Conservation (phyloP, 495 filamentous ascomycete genomes). For the Hypoxylon lienhwacheense region DNA sequence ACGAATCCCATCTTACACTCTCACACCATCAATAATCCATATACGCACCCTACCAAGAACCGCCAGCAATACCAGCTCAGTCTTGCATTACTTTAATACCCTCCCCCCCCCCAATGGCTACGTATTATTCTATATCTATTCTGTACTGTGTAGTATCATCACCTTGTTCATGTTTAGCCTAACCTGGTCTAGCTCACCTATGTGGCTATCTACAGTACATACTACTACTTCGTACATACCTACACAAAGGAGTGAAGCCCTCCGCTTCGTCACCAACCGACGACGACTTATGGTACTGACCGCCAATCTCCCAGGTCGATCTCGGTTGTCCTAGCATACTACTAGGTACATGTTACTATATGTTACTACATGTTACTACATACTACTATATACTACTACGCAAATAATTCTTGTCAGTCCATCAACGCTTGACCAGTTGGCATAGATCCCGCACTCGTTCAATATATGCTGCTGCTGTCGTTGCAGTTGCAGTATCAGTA, state of each 20-base stretch:
- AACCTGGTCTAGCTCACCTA: conserved; percentile 24
- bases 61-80: neutral
- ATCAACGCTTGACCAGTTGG: conserved; percentile 32
- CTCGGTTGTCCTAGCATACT: conserved; percentile 29
- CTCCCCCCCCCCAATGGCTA: conserved; percentile 10
- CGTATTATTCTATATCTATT: neutral
- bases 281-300: conserved; percentile 29
- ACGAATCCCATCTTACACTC: neutral
- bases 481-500: neutral
- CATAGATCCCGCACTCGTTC: conserved; percentile 27
- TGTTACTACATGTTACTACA: neutral
- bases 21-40: neutral
- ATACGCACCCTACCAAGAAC: neutral
- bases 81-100: neutral
- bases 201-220: no score
- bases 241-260: conserved; percentile 26
- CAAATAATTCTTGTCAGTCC: conserved; percentile 16
- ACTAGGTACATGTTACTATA: no score
- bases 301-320: conserved; percentile 35
- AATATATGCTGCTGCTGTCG: conserved; percentile 2
- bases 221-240: no score
- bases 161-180: conserved; percentile 15
- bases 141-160: conserved; percentile 1
- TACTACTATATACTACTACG: conserved; percentile 1
- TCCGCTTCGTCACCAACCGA: conserved; percentile 31